Conservation (phyloP, 768 basidiomycete genomes). For the Pisolithus sp. region DNA sequence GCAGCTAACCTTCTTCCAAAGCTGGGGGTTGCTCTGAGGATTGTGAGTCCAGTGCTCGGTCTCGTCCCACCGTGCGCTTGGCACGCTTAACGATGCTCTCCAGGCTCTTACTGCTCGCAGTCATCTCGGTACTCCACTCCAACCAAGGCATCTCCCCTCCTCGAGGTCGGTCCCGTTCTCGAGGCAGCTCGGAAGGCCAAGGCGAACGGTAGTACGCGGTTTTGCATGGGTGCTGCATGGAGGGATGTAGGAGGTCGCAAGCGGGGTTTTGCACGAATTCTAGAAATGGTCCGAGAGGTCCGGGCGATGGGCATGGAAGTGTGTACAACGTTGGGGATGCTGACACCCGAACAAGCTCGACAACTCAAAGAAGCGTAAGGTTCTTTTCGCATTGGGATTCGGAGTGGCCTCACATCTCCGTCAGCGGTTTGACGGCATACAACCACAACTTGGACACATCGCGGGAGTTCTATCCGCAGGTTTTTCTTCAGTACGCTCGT, state of each 20-base stretch:
- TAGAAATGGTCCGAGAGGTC: conserved; percentile 86
- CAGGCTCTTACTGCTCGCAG: conserved; percentile 96
- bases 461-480: conserved; percentile 91
- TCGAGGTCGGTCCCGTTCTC: conserved; percentile 88
- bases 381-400: not conserved
- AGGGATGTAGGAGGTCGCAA: conserved; percentile 89
- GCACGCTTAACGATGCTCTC: conserved; percentile 3
- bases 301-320: conserved; percentile 99
- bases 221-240: conserved; percentile 99
- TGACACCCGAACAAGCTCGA: conserved; percentile 85
- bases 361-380: conserved; percentile 89
- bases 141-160: conserved; percentile 80
- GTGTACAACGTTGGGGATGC: conserved; percentile 97
- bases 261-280: conserved; percentile 86
- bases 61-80: not conserved
- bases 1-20: conserved; percentile 25
- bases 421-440: conserved; percentile 88
- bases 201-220: conserved; percentile 92
- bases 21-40: conserved; percentile 96
- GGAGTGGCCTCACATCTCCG: not conserved
- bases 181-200: conserved; percentile 92
- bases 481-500: conserved; percentile 24
- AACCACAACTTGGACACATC: conserved; percentile 99
- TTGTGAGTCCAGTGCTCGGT: conserved; percentile 47
- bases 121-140: conserved; percentile 88